Evolutionary conservation across 1,284 basidiomycete genomes (phyloP).

Genomic region (Sanguinoderma infundibulare): DNA sequence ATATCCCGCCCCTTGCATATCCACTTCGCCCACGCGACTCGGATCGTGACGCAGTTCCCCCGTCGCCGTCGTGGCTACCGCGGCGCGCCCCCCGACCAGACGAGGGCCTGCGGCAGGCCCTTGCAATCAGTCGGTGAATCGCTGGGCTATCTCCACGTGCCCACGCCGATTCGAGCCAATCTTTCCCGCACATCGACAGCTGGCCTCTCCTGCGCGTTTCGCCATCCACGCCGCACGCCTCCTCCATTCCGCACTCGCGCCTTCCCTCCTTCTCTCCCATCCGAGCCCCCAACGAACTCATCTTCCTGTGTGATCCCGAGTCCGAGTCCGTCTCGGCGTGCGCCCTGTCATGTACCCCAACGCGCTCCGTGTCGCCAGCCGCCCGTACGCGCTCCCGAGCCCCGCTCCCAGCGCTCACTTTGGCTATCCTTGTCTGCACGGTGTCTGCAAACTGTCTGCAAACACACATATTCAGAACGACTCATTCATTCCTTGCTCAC

Average conservation of each 20-base stretch:
- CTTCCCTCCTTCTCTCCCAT: background rate
- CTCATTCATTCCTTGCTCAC: too few relatives aligned
- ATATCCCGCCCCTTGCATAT: background rate
- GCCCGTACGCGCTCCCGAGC: background rate
- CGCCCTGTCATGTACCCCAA: too few relatives aligned
- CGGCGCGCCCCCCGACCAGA: background rate
- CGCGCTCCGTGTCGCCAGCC: background rate
- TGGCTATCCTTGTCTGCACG: slow-evolving; percentile 1
- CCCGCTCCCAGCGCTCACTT: background rate
- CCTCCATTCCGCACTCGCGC: background rate
- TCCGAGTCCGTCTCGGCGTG: background rate
- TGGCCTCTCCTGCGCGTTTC: slow-evolving; percentile 3
- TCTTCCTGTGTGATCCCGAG: background rate
- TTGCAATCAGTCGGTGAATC: slow-evolving; percentile 12
- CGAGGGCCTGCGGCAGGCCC: background rate
- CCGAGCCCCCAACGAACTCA: background rate
- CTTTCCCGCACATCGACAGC: slow-evolving; percentile 15
- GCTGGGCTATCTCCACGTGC: slow-evolving; percentile 23
- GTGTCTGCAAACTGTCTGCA: background rate
- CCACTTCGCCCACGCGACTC: background rate
- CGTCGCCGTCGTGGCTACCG: background rate
- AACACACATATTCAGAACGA: too few relatives aligned
- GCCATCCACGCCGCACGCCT: background rate
- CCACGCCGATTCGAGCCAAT: slow-evolving; percentile 5
- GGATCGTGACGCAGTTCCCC: background rate